These are phyloP conservation scores for Penicillium sp. DNA, from an alignment of 2,329 filamentous ascomycete species.

Conservation along the genomic window DNA sequence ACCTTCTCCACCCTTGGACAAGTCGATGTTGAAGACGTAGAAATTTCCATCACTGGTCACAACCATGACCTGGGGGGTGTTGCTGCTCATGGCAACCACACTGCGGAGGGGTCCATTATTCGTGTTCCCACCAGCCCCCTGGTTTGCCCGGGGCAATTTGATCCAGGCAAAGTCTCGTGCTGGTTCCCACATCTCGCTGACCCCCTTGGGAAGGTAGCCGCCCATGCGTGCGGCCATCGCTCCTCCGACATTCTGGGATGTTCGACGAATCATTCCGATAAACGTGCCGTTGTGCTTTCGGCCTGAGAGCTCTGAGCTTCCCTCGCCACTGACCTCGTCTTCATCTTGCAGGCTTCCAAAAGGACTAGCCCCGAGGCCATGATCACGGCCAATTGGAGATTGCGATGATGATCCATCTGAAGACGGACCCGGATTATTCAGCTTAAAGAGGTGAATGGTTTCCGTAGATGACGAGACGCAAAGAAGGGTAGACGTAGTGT, in stretches of 20 bases:
- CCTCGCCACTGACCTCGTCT: conserved; percentile 29
- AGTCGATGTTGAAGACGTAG: conserved; percentile 90
- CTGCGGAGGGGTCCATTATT: conserved; percentile 62
- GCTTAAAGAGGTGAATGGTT: conserved; percentile 91
- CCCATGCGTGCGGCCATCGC: conserved; percentile 83
- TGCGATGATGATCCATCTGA: conserved; percentile 27
- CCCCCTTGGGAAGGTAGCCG: conserved; percentile 84
- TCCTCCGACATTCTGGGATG: conserved; percentile 87
- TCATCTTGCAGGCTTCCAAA: conserved; percentile 26
- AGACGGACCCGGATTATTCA: conserved; percentile 45
- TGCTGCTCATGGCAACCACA: conserved; percentile 96
- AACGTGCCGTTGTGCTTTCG: conserved; percentile 65
- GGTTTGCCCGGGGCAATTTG: conserved; percentile 66
- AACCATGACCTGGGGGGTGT: conserved; percentile 93
- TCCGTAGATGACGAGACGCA: conserved; percentile 95
- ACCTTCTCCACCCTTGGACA: conserved; percentile 91
- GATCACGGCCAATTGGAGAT: conserved; percentile 22
- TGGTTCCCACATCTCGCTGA: conserved; percentile 98
- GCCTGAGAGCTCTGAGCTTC: conserved; percentile 31
- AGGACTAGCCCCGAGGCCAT: conserved; percentile 24
- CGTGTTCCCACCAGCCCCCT: conserved; percentile 33
- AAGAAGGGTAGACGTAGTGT: conserved; percentile 82
- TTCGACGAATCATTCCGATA: conserved; percentile 84
- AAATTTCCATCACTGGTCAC: conserved; percentile 94
- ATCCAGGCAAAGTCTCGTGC: conserved; percentile 93